phyloP scores from a whole-genome alignment of 2,329 filamentous ascomycete genomes.

The Periconia sp. region DNA sequence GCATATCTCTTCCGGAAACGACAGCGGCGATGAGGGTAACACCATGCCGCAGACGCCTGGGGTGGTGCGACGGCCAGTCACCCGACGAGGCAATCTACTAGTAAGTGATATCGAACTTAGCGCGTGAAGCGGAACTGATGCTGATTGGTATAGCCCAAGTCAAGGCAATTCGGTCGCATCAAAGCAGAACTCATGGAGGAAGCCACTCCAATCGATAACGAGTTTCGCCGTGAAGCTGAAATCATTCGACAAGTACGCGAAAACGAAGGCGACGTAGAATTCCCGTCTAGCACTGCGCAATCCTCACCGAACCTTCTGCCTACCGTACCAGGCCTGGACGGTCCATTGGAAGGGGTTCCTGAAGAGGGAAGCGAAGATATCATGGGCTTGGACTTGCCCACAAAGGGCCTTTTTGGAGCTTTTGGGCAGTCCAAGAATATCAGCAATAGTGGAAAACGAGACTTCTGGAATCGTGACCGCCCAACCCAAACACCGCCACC shows the following conservation, averaged over 20 bases:
- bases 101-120: conserved; percentile 53
- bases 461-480: conserved; percentile 78
- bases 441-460: conserved; percentile 58
- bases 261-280: conserved; percentile 68
- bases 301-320: conserved; percentile 69
- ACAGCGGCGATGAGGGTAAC: conserved; percentile 71
- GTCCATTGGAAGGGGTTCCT: conserved; percentile 67
- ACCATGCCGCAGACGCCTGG: conserved; percentile 60
- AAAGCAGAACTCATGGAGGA: conserved; percentile 88
- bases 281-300: conserved; percentile 59
- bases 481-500: conserved; percentile 57
- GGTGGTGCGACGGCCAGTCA: conserved; percentile 81
- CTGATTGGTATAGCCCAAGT: conserved; percentile 71
- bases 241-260: conserved; percentile 95
- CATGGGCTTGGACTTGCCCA: conserved; percentile 54
- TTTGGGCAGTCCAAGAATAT: conserved; percentile 76
- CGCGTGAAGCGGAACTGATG: conserved; percentile 1
- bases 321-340: conserved; percentile 56
- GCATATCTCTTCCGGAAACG: conserved; percentile 76
- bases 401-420: conserved; percentile 58
- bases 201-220: conserved; percentile 80
- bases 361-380: conserved; percentile 62
- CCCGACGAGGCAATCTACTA: conserved; percentile 82
- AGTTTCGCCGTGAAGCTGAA: conserved; percentile 88
- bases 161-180: conserved; percentile 92